Percentiles rank a stretch among this genome's conserved stretches.
Conservation (phyloP, 306 rosid species). For the Castanea mollissima region DNA sequence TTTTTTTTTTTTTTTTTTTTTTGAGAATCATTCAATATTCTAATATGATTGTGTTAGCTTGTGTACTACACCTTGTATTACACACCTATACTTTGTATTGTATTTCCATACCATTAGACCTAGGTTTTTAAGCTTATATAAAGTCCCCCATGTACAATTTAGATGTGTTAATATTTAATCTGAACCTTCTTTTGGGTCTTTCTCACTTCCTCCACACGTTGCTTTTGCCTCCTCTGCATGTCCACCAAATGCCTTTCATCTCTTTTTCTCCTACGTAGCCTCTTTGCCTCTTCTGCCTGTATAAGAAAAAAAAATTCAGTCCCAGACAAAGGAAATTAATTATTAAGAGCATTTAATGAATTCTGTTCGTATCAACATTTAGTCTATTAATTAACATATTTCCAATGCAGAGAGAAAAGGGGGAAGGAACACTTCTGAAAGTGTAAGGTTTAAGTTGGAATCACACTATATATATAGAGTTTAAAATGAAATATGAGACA, state of each 20-base stretch:
- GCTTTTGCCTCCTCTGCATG: slow-evolving; percentile 76
- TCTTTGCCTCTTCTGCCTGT: slow-evolving; percentile 84
- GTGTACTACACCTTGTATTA: neutral
- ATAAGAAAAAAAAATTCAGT: neutral
- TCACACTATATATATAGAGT: too few relatives aligned
- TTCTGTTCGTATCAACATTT: neutral
- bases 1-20: too few relatives aligned
- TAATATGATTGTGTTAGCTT: too few relatives aligned
- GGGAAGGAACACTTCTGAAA: too few relatives aligned
- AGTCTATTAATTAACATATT: neutral
- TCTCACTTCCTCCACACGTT: slow-evolving; percentile 89
- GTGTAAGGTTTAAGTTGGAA: too few relatives aligned
- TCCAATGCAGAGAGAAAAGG: neutral
- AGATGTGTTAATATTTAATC: slow-evolving; percentile 1
- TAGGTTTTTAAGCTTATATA: too few relatives aligned
- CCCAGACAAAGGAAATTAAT: neutral
- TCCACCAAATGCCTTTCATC: slow-evolving; percentile 67
- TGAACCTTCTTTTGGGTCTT: slow-evolving; percentile 88
- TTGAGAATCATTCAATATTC: neutral
- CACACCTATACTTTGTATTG: too few relatives aligned
- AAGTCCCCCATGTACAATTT: neutral
- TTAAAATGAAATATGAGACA: too few relatives aligned
- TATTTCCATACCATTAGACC: too few relatives aligned
- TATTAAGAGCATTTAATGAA: neutral
- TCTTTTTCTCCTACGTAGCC: slow-evolving; percentile 72